These are phyloP conservation scores for Penicillium sp. DNA, from an alignment of 2,329 filamentous ascomycete genomes.

Conservation along the genomic window DNA sequence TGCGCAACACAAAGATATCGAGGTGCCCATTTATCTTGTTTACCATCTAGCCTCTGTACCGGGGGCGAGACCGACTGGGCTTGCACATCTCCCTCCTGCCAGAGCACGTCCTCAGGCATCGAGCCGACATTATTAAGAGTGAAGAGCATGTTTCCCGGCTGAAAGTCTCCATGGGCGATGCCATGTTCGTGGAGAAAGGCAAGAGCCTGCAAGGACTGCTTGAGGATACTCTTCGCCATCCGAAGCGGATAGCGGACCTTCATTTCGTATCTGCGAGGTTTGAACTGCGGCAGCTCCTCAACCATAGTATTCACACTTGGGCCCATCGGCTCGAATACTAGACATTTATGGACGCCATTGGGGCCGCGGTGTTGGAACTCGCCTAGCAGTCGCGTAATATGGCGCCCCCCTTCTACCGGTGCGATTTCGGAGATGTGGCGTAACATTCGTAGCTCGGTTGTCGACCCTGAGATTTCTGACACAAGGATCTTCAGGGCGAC, in stretches of 20 bases:
- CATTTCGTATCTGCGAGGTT: constrained; percentile 17
- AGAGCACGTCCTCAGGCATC: constrained; percentile 18
- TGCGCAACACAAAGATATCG: constrained; percentile 29
- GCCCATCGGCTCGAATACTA: constrained; percentile 34
- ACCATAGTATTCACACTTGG: constrained; percentile 27
- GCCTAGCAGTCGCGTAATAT: constrained; percentile 24
- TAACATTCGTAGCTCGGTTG: constrained; percentile 19
- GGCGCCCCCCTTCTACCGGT: constrained; percentile 10
- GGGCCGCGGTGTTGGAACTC: constrained; percentile 30
- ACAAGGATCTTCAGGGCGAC: constrained; percentile 34
- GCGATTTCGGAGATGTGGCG: constrained; percentile 17
- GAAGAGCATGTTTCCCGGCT: constrained; percentile 27
- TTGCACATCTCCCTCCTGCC: constrained; percentile 23
- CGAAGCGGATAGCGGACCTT: constrained; percentile 22
- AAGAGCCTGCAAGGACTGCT: constrained; percentile 26
- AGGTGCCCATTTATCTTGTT: constrained; percentile 31
- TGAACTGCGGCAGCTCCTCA: constrained; percentile 24
- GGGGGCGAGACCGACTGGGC: constrained; percentile 17
- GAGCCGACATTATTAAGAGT: constrained; percentile 20
- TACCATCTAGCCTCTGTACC: constrained; percentile 27
- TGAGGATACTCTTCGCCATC: constrained; percentile 28
- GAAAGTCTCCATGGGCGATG: constrained; percentile 27
- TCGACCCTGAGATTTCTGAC: constrained; percentile 21
- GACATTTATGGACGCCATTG: constrained; percentile 33
- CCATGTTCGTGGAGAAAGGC: constrained; percentile 25